Base-by-base conservation (phyloP, 352 stramenopile genomes). In the Globisporangium paddicum region DNA sequence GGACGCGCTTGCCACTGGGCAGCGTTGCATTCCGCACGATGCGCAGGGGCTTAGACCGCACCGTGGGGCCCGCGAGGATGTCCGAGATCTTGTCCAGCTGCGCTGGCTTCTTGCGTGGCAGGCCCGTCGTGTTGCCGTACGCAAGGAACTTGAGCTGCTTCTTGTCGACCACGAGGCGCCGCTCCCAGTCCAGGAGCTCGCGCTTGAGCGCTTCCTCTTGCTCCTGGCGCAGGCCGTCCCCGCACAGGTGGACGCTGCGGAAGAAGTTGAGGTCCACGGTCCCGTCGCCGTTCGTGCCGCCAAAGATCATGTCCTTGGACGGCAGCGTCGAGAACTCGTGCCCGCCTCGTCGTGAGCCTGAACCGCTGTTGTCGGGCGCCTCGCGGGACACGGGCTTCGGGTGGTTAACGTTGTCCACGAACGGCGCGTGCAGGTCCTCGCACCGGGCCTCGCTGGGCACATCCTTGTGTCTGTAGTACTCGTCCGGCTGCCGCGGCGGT, bases 231-330 rank as follows among this genome's bases (percentile, higher is more conserved):
- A 93, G 68, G 0, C 78, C 82, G 32, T 96, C 87, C 26, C 87
- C 87, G 30, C 80, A 89, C 19, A 97, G 63, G 59, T 97, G 89
- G 2, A 97, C 89, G 45, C 79, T 93, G 16, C 73, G 67, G 45
- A 96, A 96, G 62, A 93, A 96, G 25, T 92, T 75, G 0, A 58
- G 21, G 46, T 96, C 89, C 8, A 71, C 67, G 0, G 62, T 80
- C 11, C 73, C 83, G 59, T 89, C 82, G 5, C 67, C 71, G 55
- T 96, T 86, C 18, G 87, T 89, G 25, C 86, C 87, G 16, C 89
- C 89, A 56, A 97, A 97, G 19, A 96, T 45, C 65, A 87, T 73
- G 55, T 91, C 73, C 58, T 96, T 96, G n/a, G 82, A 92, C 23
- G 87, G 86, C 6, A 96, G 58, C 5, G 75, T 95, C 37, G 89